Evolutionary conservation across 2,329 filamentous ascomycete species (phyloP).

Genomic region (Juglanconis juglandina): DNA sequence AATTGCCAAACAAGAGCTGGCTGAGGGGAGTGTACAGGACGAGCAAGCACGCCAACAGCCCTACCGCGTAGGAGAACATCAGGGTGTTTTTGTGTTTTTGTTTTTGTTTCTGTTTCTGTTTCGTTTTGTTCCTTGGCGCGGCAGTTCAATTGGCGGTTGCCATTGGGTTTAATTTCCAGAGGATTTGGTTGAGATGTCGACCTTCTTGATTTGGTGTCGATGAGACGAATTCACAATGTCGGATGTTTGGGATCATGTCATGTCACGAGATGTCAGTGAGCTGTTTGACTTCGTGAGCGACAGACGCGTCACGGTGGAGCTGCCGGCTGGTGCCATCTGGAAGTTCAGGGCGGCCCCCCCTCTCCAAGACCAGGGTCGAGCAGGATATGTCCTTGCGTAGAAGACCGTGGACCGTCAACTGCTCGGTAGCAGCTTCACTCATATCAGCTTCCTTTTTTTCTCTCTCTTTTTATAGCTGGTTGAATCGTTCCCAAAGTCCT

Average conservation of each 20-base stretch:
- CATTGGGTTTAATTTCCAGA: too few species aligned
- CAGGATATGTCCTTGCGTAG: neutral
- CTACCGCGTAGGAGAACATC: conserved; percentile 44
- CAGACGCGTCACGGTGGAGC: neutral
- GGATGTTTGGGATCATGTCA: neutral
- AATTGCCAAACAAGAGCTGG: conserved; percentile 31
- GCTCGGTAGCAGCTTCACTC: too few species aligned
- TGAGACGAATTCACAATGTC: neutral
- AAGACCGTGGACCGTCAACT: too few species aligned
- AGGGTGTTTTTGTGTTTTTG: too few species aligned
- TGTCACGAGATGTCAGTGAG: neutral
- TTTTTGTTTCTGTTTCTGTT: conserved; percentile 21
- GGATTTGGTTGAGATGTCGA: too few species aligned
- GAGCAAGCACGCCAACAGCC: conserved; percentile 38
- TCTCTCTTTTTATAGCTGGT: too few species aligned
- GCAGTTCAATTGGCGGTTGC: too few species aligned
- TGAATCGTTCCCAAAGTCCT: too few species aligned
- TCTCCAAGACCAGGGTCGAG: too few species aligned
- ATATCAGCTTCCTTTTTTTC: too few species aligned
- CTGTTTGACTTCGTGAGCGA: too few species aligned
- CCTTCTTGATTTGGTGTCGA: neutral
- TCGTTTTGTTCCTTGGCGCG: neutral
- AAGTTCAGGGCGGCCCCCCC: too few species aligned
- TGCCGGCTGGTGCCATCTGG: conserved; percentile 1
- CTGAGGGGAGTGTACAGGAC: conserved; percentile 43